Evolutionary conservation across 2,329 filamentous ascomycete species (phyloP).

Genomic region (Periconia sp.): DNA sequence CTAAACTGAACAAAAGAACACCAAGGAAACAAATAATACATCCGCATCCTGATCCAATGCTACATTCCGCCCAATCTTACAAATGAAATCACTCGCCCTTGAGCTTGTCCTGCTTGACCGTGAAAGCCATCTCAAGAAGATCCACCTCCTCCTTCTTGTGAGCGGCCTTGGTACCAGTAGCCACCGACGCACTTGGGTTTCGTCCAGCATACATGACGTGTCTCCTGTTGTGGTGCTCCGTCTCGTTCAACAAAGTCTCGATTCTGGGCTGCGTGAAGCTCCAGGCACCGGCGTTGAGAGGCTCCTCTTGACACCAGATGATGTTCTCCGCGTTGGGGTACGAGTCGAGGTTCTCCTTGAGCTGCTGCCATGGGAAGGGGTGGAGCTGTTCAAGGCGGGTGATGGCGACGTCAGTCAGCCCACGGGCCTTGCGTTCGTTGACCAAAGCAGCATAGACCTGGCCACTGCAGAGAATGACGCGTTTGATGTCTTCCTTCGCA

Average conservation of each 20-base stretch:
- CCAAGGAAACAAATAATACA: constrained; percentile 8
- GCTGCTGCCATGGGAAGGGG: constrained; percentile 97
- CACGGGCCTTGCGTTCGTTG: constrained; percentile 87
- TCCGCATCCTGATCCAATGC: not conserved
- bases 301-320: constrained; percentile 97
- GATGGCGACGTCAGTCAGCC: constrained; percentile 87
- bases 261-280: constrained; percentile 96
- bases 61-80: not conserved
- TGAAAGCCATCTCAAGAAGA: constrained; percentile 67
- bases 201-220: constrained; percentile 97
- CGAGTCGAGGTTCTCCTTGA: constrained; percentile 93
- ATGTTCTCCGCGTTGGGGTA: constrained; percentile 98
- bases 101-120: constrained; percentile 64
- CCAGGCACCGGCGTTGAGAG: constrained; percentile 95
- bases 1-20: not conserved
- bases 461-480: constrained; percentile 90
- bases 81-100: constrained; percentile 58
- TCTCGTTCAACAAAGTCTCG: constrained; percentile 93
- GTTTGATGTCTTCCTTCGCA: constrained; percentile 82
- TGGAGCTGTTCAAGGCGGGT: constrained; percentile 97
- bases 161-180: constrained; percentile 83
- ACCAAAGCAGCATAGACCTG: constrained; percentile 89
- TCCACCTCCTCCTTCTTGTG: constrained; percentile 94
- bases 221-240: constrained; percentile 87
- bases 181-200: constrained; percentile 89